phyloP scores from a whole-genome alignment of 2,329 filamentous ascomycete genomes.

The Pyrenochaeta sp. region DNA sequence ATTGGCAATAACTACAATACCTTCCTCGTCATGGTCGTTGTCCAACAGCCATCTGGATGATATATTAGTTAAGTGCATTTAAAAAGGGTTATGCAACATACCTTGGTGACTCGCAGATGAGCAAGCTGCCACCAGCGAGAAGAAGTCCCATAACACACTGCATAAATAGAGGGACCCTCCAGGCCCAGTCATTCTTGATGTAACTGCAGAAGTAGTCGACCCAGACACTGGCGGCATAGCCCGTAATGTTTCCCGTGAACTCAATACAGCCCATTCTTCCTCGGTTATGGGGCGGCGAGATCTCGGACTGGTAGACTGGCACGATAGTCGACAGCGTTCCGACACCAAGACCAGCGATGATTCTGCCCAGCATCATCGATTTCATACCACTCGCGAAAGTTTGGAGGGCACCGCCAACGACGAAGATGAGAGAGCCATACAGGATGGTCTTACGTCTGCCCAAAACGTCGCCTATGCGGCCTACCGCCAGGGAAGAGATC shows the following conservation, averaged over 20 bases:
- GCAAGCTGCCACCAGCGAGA: slow-evolving; percentile 82
- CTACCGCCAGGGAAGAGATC: slow-evolving; percentile 85
- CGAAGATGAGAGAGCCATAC: slow-evolving; percentile 90
- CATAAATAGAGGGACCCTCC: slow-evolving; percentile 88
- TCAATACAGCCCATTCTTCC: slow-evolving; percentile 97
- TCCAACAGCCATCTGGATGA: slow-evolving; percentile 86
- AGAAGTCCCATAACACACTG: slow-evolving; percentile 94
- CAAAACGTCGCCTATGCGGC: slow-evolving; percentile 88
- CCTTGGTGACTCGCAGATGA: slow-evolving; percentile 97
- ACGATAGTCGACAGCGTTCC: slow-evolving; percentile 62
- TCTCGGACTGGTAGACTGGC: slow-evolving; percentile 63
- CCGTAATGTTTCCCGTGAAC: slow-evolving; percentile 95
- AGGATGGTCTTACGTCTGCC: slow-evolving; percentile 89
- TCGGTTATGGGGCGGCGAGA: slow-evolving; percentile 91
- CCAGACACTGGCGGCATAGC: slow-evolving; percentile 97
- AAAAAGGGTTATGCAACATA: slow-evolving; percentile 52
- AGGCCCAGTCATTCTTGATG: slow-evolving; percentile 84
- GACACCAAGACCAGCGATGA: slow-evolving; percentile 61
- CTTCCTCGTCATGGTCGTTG: slow-evolving; percentile 97
- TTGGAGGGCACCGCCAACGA: slow-evolving; percentile 84
- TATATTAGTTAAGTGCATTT: slow-evolving; percentile 14
- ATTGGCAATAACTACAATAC: slow-evolving; percentile 97
- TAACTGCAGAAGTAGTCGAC: slow-evolving; percentile 97
- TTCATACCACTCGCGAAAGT: slow-evolving; percentile 81
- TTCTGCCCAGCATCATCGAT: slow-evolving; percentile 75